Evolutionary conservation across 169 alveolate genomes (phyloP), one percentile per base, ranked within the genome.

Genomic region (Eimeria praecox): DNA sequence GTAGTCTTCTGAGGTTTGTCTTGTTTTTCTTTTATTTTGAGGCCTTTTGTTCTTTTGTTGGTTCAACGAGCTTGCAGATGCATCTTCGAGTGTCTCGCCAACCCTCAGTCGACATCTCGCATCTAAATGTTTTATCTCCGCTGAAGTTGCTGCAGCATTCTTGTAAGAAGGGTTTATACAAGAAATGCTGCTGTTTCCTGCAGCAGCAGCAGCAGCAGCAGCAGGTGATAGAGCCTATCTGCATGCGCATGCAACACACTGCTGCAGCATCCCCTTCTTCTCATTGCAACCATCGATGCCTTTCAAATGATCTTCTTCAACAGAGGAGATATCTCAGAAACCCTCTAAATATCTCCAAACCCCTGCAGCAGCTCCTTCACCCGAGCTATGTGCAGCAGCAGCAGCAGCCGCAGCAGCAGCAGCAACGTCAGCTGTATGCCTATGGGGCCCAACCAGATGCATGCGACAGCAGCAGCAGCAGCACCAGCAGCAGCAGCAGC

Each of bases 401-500:
- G 73, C 78, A 33, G 78, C 78, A 69, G 78, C 78, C n/a, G 46
- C 46, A 30, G 46, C 78, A 69, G 46, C 78, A 33, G 38, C 35
- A 69, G 46, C 73, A 62, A 12, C 73, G 27, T 33, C 73, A 62
- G 27, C 73, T 10, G 73, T 12, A 2, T 33, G 78, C 27, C 46
- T 69, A 33, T 69, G 46, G 8, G 78, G 46, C 42, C 10, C 27
- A 33, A 24, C 8, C 78, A 69, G 46, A 5, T 77, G 35, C 87
- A 24, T 5, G 40, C 64, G 59, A 2, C 87, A 77, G 62, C 64
- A 77, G 86, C 83, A 10, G 86, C 86, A 1, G 89, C 90, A 8
- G 89, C 90, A 8, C n/a, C 71, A 82, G 49, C 52, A 82, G 71
- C 87, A 82, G 44, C 90, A n/a, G 30, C 14, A 49, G 73, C 90